Conservation (phyloP, 2,329 filamentous ascomycete species). For the Fusarium chuoi region DNA sequence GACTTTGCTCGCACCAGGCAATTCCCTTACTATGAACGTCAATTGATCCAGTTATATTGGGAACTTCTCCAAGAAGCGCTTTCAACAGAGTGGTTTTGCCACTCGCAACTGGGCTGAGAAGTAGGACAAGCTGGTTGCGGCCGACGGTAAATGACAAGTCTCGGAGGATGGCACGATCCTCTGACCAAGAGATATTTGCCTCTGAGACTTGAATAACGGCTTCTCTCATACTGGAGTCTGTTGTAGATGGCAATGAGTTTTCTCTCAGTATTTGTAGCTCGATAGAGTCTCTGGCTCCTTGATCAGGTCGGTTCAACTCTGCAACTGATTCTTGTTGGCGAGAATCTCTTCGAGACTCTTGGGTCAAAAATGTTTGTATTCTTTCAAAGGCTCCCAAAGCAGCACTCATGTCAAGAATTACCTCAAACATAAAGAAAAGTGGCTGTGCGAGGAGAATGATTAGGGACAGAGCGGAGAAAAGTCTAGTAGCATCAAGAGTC, state of each 20-base stretch:
- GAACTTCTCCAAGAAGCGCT: slow-evolving; percentile 50
- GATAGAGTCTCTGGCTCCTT: not conserved
- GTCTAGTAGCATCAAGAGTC: slow-evolving; percentile 46
- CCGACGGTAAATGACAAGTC: slow-evolving; percentile 49
- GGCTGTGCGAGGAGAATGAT: slow-evolving; percentile 53
- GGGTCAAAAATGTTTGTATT: slow-evolving; percentile 51
- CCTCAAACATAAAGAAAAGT: slow-evolving; percentile 53
- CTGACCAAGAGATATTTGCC: slow-evolving; percentile 51
- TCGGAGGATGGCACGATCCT: slow-evolving; percentile 42
- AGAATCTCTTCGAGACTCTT: slow-evolving; percentile 43
- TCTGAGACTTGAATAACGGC: slow-evolving; percentile 25
- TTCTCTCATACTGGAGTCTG: too few species aligned
- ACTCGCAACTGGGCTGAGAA: slow-evolving; percentile 56
- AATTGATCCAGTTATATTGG: slow-evolving; percentile 34
- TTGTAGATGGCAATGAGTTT: rapidly evolving
- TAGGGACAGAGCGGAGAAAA: slow-evolving; percentile 57
- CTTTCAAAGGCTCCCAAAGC: slow-evolving; percentile 54
- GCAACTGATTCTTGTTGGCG: slow-evolving; percentile 5
- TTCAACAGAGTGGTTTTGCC: slow-evolving; percentile 59
- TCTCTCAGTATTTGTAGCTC: slow-evolving; percentile 14
- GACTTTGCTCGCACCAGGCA: slow-evolving; percentile 49
- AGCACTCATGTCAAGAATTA: slow-evolving; percentile 51
- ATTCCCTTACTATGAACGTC: slow-evolving; percentile 18
- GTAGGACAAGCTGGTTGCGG: slow-evolving; percentile 49
- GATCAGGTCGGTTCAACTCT: not conserved